Evolutionary conservation across 495 filamentous ascomycete species (phyloP).

Genomic region (Arthonia radiata): DNA sequence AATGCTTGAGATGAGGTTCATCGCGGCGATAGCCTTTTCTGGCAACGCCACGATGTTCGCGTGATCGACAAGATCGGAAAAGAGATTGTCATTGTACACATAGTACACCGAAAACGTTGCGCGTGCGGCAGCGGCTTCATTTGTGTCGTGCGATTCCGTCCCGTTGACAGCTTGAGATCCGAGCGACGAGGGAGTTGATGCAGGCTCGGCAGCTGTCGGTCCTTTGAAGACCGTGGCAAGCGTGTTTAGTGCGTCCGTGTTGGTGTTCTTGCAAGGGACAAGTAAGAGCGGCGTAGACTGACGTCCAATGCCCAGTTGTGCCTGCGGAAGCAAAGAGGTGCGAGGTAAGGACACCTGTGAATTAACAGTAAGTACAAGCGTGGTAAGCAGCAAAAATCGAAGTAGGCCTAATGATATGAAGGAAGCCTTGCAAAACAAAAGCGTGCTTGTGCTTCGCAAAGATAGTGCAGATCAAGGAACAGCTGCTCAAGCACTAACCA

Average conservation of each 20-base stretch:
- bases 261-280: constrained; percentile 24
- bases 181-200: constrained; percentile 14
- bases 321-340: constrained; percentile 23
- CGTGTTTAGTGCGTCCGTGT: constrained; percentile 26
- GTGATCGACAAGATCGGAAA: constrained; percentile 23
- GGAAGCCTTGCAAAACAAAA: too few relatives aligned
- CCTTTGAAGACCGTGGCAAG: constrained; percentile 31
- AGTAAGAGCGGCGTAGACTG: constrained; percentile 20
- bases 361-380: too few relatives aligned
- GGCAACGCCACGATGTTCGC: constrained; percentile 33
- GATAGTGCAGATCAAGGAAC: too few relatives aligned
- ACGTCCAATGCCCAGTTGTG: constrained; percentile 6
- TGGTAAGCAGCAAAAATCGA: too few relatives aligned
- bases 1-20: constrained; percentile 26
- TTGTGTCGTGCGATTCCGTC: constrained; percentile 10
- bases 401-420: too few relatives aligned
- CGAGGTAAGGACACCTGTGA: constrained; percentile 36
- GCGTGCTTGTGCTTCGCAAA: too few relatives aligned
- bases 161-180: constrained; percentile 13
- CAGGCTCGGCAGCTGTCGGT: constrained; percentile 9
- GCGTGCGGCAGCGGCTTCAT: constrained; percentile 29
- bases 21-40: constrained; percentile 29
- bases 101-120: constrained; percentile 30
- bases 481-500: too few relatives aligned
- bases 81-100: constrained; percentile 23